A percentile compares a stretch with the other conserved stretches of the same genome.
These are phyloP conservation scores for Debaryomycetaceae sp. DNA, from an alignment of 1,139 yeast species.

Conservation along the genomic window DNA sequence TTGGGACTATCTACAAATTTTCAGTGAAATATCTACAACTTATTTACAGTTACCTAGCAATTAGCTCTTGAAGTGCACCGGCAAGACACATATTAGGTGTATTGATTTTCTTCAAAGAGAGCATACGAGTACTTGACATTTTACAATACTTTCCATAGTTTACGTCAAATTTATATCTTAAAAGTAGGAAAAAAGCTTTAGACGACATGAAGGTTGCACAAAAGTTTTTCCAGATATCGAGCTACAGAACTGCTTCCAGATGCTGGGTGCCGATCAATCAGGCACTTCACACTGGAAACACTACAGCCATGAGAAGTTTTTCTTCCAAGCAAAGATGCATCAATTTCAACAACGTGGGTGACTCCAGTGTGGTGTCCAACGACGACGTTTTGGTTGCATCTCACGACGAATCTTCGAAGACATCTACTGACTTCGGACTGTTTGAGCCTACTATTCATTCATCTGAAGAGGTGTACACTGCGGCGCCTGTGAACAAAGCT, in stretches of 20 bases:
- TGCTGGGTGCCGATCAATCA: conserved; percentile 40
- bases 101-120: too few relatives aligned
- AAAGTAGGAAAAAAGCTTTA: too few relatives aligned
- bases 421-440: conserved; percentile 18
- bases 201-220: conserved; percentile 20
- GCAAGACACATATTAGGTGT: too few relatives aligned
- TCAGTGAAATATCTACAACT: not conserved
- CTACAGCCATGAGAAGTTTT: conserved; percentile 21
- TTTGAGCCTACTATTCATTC: conserved; percentile 43
- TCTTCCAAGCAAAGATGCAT: conserved; percentile 40
- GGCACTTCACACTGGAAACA: not conserved
- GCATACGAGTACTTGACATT: too few relatives aligned
- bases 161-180: too few relatives aligned
- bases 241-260: conserved; percentile 43
- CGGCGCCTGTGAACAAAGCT: conserved; percentile 44
- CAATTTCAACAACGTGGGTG: conserved; percentile 34
- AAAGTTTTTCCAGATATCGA: conserved; percentile 34
- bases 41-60: too few relatives aligned
- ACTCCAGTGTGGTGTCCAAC: conserved; percentile 33
- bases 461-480: conserved; percentile 43
- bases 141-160: too few relatives aligned
- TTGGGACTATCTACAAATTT: not conserved
- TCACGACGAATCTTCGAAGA: conserved; percentile 12
- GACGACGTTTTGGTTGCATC: conserved; percentile 27
- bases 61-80: too few relatives aligned